Conservation (phyloP, 768 basidiomycete species). For the Tremella yokohamensis region DNA sequence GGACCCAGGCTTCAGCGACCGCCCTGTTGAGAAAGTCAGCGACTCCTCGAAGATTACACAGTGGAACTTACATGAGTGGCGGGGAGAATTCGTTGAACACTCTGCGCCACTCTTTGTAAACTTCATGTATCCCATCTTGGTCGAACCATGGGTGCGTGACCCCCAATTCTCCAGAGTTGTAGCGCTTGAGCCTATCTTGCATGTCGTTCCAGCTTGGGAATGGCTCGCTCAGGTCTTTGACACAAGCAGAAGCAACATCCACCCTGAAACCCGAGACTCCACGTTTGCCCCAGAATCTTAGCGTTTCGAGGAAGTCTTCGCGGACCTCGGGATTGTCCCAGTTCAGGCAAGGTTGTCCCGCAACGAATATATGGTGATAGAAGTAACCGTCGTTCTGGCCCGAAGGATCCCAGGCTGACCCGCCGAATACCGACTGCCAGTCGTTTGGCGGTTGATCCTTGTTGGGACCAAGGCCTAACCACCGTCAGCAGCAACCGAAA, state of each 20-base stretch:
- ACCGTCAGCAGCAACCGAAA: neutral
- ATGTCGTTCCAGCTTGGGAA: conserved; percentile 1
- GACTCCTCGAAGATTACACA: too few relatives aligned
- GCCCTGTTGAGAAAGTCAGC: conserved; percentile 3
- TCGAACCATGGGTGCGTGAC: conserved; percentile 5
- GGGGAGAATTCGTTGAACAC: conserved; percentile 31
- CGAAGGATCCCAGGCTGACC: conserved; percentile 13
- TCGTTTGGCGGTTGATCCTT: conserved; percentile 9
- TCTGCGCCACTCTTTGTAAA: conserved; percentile 29
- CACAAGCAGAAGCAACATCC: conserved; percentile 9
- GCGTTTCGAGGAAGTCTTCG: conserved; percentile 12
- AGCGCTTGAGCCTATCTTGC: neutral
- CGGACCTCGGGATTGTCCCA: conserved; percentile 13
- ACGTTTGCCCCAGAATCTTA: conserved; percentile 14
- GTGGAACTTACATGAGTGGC: conserved; percentile 24
- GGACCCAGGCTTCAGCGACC: conserved; percentile 14
- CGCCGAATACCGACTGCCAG: conserved; percentile 14
- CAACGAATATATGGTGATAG: conserved; percentile 13
- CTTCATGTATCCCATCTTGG: conserved; percentile 22
- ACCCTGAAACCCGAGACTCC: conserved; percentile 17
- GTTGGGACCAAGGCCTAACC: conserved; percentile 5
- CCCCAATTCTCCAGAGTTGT: conserved; percentile 1
- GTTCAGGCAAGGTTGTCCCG: conserved; percentile 13
- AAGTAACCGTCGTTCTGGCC: conserved; percentile 17
- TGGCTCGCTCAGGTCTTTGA: conserved; percentile 13